Evolutionary conservation across 1,139 yeast genomes (phyloP).

Genomic region (Candida tetrigidarum): DNA sequence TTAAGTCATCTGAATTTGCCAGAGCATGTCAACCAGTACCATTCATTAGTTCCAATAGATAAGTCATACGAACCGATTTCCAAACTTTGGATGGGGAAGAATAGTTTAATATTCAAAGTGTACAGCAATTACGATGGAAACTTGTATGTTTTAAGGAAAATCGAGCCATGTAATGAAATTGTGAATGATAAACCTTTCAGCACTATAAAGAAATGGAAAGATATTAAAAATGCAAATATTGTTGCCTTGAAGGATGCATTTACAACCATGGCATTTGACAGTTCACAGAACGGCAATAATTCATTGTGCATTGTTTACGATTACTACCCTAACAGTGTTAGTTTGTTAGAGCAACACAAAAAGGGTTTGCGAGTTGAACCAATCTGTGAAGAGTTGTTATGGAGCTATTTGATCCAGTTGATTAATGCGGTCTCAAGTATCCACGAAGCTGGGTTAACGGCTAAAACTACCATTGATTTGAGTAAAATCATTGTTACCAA

Average conservation of each 20-base stretch:
- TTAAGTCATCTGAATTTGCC: conserved; percentile 67
- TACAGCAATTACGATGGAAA: conserved; percentile 80
- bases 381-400: conserved; percentile 67
- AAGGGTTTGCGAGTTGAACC: conserved; percentile 43
- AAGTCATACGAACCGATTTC: conserved; percentile 54
- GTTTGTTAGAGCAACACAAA: conserved; percentile 39
- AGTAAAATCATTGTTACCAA: conserved; percentile 74
- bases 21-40: conserved; percentile 78
- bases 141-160: conserved; percentile 73
- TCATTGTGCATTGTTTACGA: conserved; percentile 40
- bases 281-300: conserved; percentile 52
- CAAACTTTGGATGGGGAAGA: conserved; percentile 58
- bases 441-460: conserved; percentile 66
- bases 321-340: conserved; percentile 45
- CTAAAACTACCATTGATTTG: conserved; percentile 62
- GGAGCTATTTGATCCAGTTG: conserved; percentile 79
- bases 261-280: conserved; percentile 74
- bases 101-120: conserved; percentile 75
- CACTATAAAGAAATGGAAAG: conserved; percentile 46
- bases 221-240: conserved; percentile 55
- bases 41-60: conserved; percentile 86
- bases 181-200: conserved; percentile 56
- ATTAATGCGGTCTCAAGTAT: conserved; percentile 65
- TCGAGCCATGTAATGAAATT: conserved; percentile 58
- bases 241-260: conserved; percentile 80